phyloP scores from a whole-genome alignment of 2,329 filamentous ascomycete genomes.

The Metarhizium album region DNA sequence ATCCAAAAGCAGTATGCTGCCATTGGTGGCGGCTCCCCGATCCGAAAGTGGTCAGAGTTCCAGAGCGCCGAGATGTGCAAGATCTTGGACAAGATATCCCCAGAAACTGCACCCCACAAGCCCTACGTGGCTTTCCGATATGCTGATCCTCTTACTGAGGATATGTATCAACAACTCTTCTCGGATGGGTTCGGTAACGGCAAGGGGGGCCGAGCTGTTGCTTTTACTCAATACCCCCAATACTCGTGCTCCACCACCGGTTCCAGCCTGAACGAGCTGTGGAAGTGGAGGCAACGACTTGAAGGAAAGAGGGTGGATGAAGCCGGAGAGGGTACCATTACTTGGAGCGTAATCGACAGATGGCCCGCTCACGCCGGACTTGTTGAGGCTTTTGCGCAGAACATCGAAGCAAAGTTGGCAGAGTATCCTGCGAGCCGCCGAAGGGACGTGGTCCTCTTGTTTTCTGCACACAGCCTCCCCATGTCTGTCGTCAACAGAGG shows the following conservation, averaged over 20 bases:
- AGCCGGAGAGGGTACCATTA: conserved; percentile 56
- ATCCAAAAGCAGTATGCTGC: conserved; percentile 92
- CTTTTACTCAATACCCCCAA: conserved; percentile 96
- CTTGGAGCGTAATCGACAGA: conserved; percentile 95
- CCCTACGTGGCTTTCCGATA: conserved; percentile 97
- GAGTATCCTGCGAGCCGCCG: conserved; percentile 76
- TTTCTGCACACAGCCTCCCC: conserved; percentile 89
- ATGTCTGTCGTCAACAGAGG: conserved; percentile 97
- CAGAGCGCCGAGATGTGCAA: conserved; percentile 96
- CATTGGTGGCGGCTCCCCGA: conserved; percentile 95
- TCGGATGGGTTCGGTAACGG: conserved; percentile 85
- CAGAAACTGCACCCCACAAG: conserved; percentile 90
- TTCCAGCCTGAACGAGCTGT: conserved; percentile 90
- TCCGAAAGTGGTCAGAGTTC: conserved; percentile 95
- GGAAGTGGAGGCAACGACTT: conserved; percentile 88
- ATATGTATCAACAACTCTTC: conserved; percentile 77
- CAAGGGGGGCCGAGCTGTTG: conserved; percentile 84
- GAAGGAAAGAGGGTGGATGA: conserved; percentile 60
- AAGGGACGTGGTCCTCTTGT: conserved; percentile 74
- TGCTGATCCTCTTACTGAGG: conserved; percentile 83
- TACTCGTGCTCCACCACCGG: conserved; percentile 98
- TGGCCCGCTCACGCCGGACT: conserved; percentile 91
- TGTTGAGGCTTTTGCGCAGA: conserved; percentile 83
- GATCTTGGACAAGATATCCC: conserved; percentile 79
- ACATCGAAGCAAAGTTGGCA: conserved; percentile 75